Percentiles rank a stretch among this genome's conserved stretches.
Conservation (phyloP, 768 basidiomycete species). For the Naganishia vaughanmartiniae region DNA sequence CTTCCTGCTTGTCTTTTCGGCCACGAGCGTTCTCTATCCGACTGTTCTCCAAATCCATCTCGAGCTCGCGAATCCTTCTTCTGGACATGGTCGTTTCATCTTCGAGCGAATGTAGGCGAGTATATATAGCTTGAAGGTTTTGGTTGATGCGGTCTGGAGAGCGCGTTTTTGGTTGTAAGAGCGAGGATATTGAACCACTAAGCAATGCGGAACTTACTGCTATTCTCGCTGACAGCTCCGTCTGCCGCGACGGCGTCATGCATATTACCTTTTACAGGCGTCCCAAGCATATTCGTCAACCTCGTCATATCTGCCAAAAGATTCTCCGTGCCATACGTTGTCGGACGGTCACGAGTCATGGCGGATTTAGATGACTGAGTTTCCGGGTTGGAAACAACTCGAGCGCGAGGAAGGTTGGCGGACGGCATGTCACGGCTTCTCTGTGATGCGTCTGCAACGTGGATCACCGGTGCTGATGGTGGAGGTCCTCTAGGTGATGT, state of each 20-base stretch:
- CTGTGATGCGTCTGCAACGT: background rate
- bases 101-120: constrained; percentile 56
- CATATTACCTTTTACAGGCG: constrained; percentile 46
- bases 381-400: constrained; percentile 15
- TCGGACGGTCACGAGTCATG: background rate
- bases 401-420: background rate
- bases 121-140: constrained; percentile 5
- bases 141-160: constrained; percentile 33
- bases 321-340: background rate
- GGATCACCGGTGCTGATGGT: background rate
- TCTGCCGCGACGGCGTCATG: constrained; percentile 41
- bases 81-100: constrained; percentile 78
- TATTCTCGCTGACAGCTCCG: constrained; percentile 38
- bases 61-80: constrained; percentile 78
- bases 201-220: constrained; percentile 38
- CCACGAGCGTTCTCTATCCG: background rate
- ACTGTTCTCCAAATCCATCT: constrained; percentile 68
- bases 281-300: constrained; percentile 47
- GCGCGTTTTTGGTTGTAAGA: constrained; percentile 48
- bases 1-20: background rate
- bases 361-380: constrained; percentile 1
- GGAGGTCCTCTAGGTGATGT: constrained; percentile 5
- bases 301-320: constrained; percentile 44
- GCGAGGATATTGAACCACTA: background rate
- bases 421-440: background rate